Base-by-base conservation (phyloP, 139 green algal species). In the Coelastrella sp. region DNA sequence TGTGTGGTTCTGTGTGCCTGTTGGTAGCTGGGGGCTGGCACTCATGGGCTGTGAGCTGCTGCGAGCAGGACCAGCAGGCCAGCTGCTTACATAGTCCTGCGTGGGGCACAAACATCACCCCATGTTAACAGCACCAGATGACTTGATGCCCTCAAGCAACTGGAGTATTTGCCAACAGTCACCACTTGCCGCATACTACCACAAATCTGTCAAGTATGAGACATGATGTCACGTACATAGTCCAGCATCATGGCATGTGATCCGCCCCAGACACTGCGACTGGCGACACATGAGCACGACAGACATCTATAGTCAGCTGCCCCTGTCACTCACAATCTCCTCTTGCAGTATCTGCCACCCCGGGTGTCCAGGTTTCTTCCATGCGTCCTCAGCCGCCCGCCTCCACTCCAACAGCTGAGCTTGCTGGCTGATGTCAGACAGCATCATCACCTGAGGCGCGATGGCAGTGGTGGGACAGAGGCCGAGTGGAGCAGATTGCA, bases 281-380 rank as follows among this genome's bases (percentile, higher is more conserved):
- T 32, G 71, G 7, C 8, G 3, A n/a, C 16, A 80, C 22, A 80
- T 80, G 64, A 77, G 3, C 16, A 19, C 6, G 6, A 59, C 22
- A 32, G 23, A 17, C 60, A 58, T 58, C 13, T n/a, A 5, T 59
- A 13, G 5, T 22, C 23, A n/a, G 61, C 60, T 87, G 22, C 47
- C 17, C 23, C 14, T 77, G 61, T 14, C 4, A 64, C 89, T 23
- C 80, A 96, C 78, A 79, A 94, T 82, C n/a, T 86, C 82, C 64
- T 94, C 93, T n/a, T 91, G 89, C 74, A 93, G 90, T 56, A 93
- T 82, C 14, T 83, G 80, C 93, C 93, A 95, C 56, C 92, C 85
- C 2, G 68, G 76, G 75, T 95, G 93, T 8, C 89, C 86, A 0
- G 86, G 73, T 71, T 57, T 71, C 22, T 59, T 57, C 93, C 93